phyloP scores from a whole-genome alignment of 2,329 filamentous ascomycete species.

The Sporothrix variecibatus region DNA sequence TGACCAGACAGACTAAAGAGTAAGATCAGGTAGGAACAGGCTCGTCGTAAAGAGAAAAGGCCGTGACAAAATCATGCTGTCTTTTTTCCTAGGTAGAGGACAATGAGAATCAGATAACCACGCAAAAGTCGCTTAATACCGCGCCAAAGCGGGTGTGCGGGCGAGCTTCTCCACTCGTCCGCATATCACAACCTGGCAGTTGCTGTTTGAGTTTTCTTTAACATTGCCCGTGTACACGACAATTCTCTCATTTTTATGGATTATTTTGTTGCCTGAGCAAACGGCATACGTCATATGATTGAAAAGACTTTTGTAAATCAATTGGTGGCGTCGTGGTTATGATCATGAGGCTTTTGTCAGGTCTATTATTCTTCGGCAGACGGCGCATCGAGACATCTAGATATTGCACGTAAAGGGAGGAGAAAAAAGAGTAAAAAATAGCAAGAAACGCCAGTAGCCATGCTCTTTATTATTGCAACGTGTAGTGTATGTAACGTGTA shows the following conservation, averaged over 20 bases:
- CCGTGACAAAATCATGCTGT: not conserved
- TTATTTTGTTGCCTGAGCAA: not conserved
- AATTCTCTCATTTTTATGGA: not conserved
- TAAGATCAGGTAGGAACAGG: not conserved
- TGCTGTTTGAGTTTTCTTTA: not conserved
- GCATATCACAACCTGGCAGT: not conserved
- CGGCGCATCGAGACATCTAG: not conserved
- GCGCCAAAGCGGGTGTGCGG: not conserved
- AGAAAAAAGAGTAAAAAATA: not conserved
- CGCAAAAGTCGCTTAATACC: not conserved
- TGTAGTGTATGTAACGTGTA: not conserved
- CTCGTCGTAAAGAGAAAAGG: not conserved
- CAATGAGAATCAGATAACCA: not conserved
- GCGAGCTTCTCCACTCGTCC: slow-evolving; percentile 4
- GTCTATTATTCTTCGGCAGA: not conserved
- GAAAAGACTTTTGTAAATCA: not conserved
- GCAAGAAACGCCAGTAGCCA: slow-evolving; percentile 4
- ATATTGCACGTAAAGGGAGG: not conserved
- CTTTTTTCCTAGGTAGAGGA: too few species aligned
- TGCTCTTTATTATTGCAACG: not conserved
- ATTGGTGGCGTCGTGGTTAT: not conserved
- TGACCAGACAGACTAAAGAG: not conserved
- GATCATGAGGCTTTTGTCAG: not conserved
- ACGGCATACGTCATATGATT: not conserved
- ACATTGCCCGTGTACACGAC: not conserved